Percentiles rank a stretch among this genome's conserved stretches.
These are phyloP conservation scores for Lycium ferocissimum DNA, from an alignment of 257 asterid genomes.

Conservation along the genomic window DNA sequence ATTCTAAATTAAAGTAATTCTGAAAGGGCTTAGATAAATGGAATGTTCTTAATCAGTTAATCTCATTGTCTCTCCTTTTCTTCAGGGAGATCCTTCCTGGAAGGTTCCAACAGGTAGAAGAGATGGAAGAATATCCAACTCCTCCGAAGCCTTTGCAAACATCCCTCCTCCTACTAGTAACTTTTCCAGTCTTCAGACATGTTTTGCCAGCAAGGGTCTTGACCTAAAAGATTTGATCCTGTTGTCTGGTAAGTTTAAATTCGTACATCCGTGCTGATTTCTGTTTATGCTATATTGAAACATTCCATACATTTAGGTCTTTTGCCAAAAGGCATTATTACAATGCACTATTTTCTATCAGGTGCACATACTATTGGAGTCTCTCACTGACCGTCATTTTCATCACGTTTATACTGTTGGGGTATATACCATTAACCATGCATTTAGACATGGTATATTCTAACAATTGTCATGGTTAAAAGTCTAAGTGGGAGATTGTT, in stretches of 20 bases:
- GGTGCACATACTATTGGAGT: conserved; percentile 72
- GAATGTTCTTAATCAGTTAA: neutral
- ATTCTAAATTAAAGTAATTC: no score
- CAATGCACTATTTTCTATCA: neutral
- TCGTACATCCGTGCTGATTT: neutral
- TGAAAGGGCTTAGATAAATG: neutral
- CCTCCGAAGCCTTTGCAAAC: conserved; percentile 43
- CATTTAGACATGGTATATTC: no score
- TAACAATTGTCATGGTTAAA: no score
- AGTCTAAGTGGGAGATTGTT: no score
- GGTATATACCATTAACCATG: no score
- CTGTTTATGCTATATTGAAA: neutral
- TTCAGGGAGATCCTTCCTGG: conserved; percentile 43
- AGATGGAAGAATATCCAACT: conserved; percentile 43
- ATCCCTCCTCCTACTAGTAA: conserved; percentile 69
- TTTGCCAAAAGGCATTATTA: neutral
- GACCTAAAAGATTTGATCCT: conserved; percentile 53
- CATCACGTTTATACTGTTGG: conserved; percentile 41
- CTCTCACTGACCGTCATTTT: conserved; percentile 58
- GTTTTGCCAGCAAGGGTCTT: conserved; percentile 56
- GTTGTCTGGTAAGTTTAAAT: conserved; percentile 44
- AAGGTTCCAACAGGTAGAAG: conserved; percentile 48
- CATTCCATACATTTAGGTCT: neutral
- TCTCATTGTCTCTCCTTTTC: neutral
- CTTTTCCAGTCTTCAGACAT: conserved; percentile 46